Conservation (phyloP, 306 rosid genomes). For the Mimosa pudica region DNA sequence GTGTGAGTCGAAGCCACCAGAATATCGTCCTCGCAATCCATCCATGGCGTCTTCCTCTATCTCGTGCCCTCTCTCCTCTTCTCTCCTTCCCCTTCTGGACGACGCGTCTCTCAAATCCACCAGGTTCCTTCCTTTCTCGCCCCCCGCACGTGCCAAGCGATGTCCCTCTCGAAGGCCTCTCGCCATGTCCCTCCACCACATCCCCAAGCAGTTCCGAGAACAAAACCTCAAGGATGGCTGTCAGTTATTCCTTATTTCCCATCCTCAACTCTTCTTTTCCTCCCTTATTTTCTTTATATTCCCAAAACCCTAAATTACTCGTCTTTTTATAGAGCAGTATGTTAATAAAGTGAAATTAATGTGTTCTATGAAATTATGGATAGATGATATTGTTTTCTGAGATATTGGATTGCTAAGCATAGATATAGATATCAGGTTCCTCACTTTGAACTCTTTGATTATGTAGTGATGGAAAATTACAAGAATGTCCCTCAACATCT, state of each 20-base stretch:
- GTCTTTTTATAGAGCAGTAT: neutral
- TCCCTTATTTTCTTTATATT: conserved; percentile 17
- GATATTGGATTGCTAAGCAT: neutral
- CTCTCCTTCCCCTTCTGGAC: conserved; percentile 38
- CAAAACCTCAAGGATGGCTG: conserved; percentile 91
- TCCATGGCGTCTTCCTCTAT: conserved; percentile 79
- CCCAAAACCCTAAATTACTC: conserved; percentile 3
- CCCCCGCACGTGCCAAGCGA: conserved; percentile 28
- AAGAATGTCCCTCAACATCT: conserved; percentile 72
- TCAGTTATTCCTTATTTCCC: conserved; percentile 42
- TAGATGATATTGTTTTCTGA: neutral
- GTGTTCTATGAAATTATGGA: neutral
- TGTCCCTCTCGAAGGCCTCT: conserved; percentile 38
- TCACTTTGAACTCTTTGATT: conserved; percentile 27
- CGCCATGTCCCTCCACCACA: conserved; percentile 59
- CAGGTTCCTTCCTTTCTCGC: conserved; percentile 35
- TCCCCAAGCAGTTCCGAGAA: conserved; percentile 80
- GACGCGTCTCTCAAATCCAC: conserved; percentile 42
- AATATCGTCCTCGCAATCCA: neutral
- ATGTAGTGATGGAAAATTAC: conserved; percentile 79
- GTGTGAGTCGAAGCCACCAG: neutral
- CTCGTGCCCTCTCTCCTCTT: conserved; percentile 44
- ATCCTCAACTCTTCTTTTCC: neutral
- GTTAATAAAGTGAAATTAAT: conserved; percentile 12
- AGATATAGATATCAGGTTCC: conserved; percentile 1